Evolutionary conservation across 306 rosid species (phyloP).

Genomic region (Macrotyloma uniflorum): DNA sequence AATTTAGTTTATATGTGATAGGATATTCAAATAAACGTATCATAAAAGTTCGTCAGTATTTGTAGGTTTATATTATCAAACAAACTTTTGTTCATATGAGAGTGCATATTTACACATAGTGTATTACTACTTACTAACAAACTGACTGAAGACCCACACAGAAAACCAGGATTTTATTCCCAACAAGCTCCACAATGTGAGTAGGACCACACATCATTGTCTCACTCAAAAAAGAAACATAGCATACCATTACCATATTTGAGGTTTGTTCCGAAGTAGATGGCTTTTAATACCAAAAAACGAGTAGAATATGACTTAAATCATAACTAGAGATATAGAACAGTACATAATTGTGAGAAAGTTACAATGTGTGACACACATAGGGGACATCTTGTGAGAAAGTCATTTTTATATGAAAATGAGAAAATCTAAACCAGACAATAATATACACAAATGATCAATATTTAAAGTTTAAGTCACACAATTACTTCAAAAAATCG

Average conservation of each 20-base stretch:
- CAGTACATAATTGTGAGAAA: background rate
- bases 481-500: background rate
- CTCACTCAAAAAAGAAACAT: background rate
- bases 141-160: background rate
- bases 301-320: background rate
- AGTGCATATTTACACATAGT: background rate
- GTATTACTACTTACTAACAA: background rate
- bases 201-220: background rate
- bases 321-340: background rate
- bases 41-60: background rate
- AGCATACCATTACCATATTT: background rate
- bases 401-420: background rate
- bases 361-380: background rate
- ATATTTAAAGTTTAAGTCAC: background rate
- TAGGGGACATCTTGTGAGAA: background rate
- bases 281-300: background rate
- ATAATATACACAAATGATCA: background rate
- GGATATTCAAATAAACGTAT: constrained; percentile 9
- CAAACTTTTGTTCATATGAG: background rate
- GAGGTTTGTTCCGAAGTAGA: background rate
- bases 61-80: constrained; percentile 1
- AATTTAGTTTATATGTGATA: background rate
- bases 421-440: background rate
- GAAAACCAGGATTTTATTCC: constrained; percentile 4
- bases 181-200: background rate